Evolutionary conservation across 495 filamentous ascomycete genomes (phyloP).

Genomic region (Entonaema liquescens): DNA sequence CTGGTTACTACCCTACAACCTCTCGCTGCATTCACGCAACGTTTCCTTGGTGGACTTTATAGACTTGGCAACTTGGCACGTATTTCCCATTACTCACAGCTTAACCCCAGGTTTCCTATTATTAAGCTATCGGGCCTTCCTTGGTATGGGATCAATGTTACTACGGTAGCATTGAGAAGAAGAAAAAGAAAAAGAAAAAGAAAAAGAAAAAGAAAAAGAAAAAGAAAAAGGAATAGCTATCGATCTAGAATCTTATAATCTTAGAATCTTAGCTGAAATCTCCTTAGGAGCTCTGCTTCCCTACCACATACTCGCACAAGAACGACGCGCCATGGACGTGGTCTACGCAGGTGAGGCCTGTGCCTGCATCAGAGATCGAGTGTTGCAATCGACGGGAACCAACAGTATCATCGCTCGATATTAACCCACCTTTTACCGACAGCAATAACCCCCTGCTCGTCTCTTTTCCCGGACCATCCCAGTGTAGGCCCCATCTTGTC

Average conservation of each 20-base stretch:
- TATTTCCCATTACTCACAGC: not conserved
- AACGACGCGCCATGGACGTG: slow-evolving; percentile 25
- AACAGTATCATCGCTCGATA: slow-evolving; percentile 33
- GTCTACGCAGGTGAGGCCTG: slow-evolving; percentile 17
- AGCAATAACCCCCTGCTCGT: slow-evolving; percentile 19
- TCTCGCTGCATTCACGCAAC: not conserved
- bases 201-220: not conserved
- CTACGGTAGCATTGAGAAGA: slow-evolving; percentile 16
- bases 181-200: not conserved
- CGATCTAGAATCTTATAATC: slow-evolving; percentile 15
- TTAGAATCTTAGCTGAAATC: not conserved
- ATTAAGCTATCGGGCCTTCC: slow-evolving; percentile 16
- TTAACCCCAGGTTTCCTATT: not conserved
- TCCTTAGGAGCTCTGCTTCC: slow-evolving; percentile 8
- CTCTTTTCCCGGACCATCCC: slow-evolving; percentile 38
- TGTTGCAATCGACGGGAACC: slow-evolving; percentile 39
- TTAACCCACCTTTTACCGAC: slow-evolving; percentile 40
- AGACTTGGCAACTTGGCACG: slow-evolving; percentile 5
- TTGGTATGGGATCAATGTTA: slow-evolving; percentile 8
- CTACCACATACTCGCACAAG: slow-evolving; percentile 14
- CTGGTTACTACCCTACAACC: not conserved
- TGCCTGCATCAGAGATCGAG: slow-evolving; percentile 38
- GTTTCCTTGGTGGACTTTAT: not conserved
- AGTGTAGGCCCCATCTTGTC: slow-evolving; percentile 25
- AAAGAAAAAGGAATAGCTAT: not conserved